Evolutionary conservation across 352 stramenopile species (phyloP), one percentile per base, ranked within the genome.

Genomic region (Pythium plurisporium): DNA sequence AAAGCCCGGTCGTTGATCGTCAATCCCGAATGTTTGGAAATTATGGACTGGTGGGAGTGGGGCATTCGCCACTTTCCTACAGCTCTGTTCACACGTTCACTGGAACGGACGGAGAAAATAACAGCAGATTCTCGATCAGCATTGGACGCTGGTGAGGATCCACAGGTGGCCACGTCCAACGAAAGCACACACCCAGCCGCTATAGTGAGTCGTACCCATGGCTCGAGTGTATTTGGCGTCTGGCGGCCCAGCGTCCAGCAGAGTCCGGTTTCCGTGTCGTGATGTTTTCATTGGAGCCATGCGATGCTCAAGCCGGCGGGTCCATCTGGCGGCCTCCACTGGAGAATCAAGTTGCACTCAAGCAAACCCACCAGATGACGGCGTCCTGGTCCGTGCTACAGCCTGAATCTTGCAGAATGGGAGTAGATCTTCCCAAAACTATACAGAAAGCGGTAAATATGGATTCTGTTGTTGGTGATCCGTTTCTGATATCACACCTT

Each of bases 11-110:
- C 23, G 38, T 48, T 36, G 46, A 43, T 63, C 38, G 55, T 62
- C 20, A 12, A 15, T n/a, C 33, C 45, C 23, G 46, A 56, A 63
- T 57, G 46, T 56, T 63, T 46, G 36, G 47, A 62, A 62, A 62
- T 53, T 55, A 62, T 62, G 9, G 26, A 0, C 17, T 4, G 12
- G 4, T 15, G 3, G 5, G n/a, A n/a, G n/a, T n/a, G n/a, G n/a
- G n/a, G n/a, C n/a, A n/a, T n/a, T n/a, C n/a, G n/a, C n/a, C n/a
- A n/a, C n/a, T n/a, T n/a, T n/a, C n/a, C n/a, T n/a, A n/a, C n/a
- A n/a, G n/a, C n/a, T n/a, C n/a, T n/a, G n/a, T n/a, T n/a, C n/a
- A n/a, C n/a, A 37, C 14, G 27, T 62, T 40, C 54, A 62, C 54
- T 55, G 36, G 23, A 62, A 62, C 31, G 54, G 53, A 11, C 53